Conservation (phyloP, 2,329 filamentous ascomycete genomes). For the Ascochyta pisi region DNA sequence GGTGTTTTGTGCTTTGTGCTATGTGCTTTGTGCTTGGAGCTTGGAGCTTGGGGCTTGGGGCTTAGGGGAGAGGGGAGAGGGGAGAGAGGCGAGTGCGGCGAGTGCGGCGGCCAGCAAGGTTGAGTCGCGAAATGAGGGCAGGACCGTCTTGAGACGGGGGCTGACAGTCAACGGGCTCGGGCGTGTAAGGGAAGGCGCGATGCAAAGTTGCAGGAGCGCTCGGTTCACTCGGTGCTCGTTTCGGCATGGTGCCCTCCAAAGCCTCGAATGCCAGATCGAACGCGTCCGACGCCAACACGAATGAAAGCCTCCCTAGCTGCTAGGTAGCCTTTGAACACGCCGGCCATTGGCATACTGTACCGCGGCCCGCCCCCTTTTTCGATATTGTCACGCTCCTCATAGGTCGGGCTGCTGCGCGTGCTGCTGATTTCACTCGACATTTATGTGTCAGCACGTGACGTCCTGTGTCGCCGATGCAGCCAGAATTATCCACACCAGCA, state of each 20-base stretch:
- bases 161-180: constrained; percentile 35
- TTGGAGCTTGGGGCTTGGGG: too few relatives aligned
- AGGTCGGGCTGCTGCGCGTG: constrained; percentile 19
- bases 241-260: constrained; percentile 1
- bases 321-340: neutral
- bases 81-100: too few relatives aligned
- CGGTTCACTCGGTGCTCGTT: constrained; percentile 23
- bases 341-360: constrained; percentile 28
- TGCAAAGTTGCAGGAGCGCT: constrained; percentile 26
- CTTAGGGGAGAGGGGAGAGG: too few relatives aligned
- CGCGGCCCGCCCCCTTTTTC: constrained; percentile 33
- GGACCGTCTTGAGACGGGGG: constrained; percentile 29
- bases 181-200: constrained; percentile 34
- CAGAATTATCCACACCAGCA: constrained; percentile 20
- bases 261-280: constrained; percentile 14
- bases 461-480: constrained; percentile 23
- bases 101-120: too few relatives aligned
- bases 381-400: constrained; percentile 28
- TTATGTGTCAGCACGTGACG: constrained; percentile 29
- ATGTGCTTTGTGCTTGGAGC: constrained; percentile 20
- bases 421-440: constrained; percentile 15
- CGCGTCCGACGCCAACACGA: constrained; percentile 8
- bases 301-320: neutral
- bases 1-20: constrained; percentile 22
- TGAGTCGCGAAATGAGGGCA: constrained; percentile 36